These are phyloP conservation scores for Erodium trifolium DNA, from an alignment of 441 rosid species.

Conservation along the genomic window DNA sequence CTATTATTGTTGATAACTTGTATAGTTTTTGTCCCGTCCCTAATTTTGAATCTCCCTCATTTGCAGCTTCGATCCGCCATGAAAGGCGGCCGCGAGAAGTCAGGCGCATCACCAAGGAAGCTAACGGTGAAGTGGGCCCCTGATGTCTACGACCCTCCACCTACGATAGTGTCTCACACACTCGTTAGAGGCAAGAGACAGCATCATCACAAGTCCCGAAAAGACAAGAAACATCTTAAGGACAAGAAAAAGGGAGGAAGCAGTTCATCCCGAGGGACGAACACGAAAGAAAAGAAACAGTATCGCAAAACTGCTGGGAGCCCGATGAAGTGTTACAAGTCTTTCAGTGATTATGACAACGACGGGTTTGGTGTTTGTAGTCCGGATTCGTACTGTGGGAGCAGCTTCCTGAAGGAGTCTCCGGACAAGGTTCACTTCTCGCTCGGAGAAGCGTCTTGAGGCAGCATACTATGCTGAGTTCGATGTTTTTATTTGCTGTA, in stretches of 20 bases:
- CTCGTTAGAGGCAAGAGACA: slow-evolving; percentile 39
- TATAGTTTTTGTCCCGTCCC: neutral
- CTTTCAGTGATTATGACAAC: slow-evolving; percentile 17
- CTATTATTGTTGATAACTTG: neutral
- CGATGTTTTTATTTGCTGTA: too few species aligned
- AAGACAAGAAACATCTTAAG: slow-evolving; percentile 52
- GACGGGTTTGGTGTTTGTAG: neutral
- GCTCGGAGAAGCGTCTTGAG: neutral
- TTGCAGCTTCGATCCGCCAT: slow-evolving; percentile 53
- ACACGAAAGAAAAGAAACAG: slow-evolving; percentile 56
- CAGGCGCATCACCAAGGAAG: slow-evolving; percentile 36
- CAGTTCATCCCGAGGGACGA: slow-evolving; percentile 33
- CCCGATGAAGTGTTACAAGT: slow-evolving; percentile 22
- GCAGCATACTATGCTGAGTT: too few species aligned
- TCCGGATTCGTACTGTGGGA: too few species aligned
- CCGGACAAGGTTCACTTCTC: neutral
- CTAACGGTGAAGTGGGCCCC: slow-evolving; percentile 75
- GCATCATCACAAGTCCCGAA: slow-evolving; percentile 37
- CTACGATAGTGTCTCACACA: slow-evolving; percentile 57
- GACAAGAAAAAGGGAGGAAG: slow-evolving; percentile 53
- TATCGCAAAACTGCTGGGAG: slow-evolving; percentile 25
- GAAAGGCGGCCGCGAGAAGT: slow-evolving; percentile 71
- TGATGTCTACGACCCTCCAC: slow-evolving; percentile 83
- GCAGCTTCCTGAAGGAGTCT: neutral
- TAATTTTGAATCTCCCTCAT: slow-evolving; percentile 18